These are phyloP conservation scores for Apocynum venetum DNA, from an alignment of 257 asterid genomes.

Conservation along the genomic window DNA sequence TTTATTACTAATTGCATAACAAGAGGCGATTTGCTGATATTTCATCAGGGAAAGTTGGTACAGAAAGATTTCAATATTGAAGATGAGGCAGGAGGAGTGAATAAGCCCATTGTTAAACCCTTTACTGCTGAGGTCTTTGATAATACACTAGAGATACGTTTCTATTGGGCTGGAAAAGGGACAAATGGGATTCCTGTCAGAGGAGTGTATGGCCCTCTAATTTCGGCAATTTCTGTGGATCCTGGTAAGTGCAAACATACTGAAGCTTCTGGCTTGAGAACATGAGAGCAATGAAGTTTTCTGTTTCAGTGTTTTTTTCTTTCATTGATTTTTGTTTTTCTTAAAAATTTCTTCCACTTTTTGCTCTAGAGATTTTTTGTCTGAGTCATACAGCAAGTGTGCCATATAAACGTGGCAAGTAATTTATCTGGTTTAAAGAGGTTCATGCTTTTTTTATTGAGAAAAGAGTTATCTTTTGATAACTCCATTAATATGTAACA, in stretches of 20 bases:
- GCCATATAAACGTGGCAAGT: background rate
- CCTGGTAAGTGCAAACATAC: conserved; percentile 23
- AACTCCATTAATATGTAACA: background rate
- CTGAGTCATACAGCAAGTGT: background rate
- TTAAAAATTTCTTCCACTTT: background rate
- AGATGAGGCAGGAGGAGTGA: conserved; percentile 24
- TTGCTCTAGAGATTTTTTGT: background rate
- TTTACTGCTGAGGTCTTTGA: conserved; percentile 12
- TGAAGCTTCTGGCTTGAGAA: background rate
- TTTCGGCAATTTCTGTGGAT: conserved; percentile 34
- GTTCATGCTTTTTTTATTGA: background rate
- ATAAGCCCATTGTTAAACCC: background rate
- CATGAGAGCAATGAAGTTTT: background rate
- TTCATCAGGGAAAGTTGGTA: conserved; percentile 18
- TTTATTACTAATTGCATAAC: background rate
- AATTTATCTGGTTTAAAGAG: background rate
- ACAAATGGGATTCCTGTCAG: conserved; percentile 16
- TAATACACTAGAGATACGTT: conserved; percentile 25
- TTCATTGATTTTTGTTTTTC: background rate
- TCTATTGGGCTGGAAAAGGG: conserved; percentile 37
- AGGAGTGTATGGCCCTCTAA: conserved; percentile 32
- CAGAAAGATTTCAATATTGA: conserved; percentile 26
- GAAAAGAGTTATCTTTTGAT: background rate
- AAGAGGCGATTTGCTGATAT: background rate
- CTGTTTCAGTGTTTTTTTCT: background rate